Percentiles rank a stretch among this genome's conserved stretches.
These are phyloP conservation scores for Lepidium africanum DNA, from an alignment of 345 rosid species.

Conservation along the genomic window DNA sequence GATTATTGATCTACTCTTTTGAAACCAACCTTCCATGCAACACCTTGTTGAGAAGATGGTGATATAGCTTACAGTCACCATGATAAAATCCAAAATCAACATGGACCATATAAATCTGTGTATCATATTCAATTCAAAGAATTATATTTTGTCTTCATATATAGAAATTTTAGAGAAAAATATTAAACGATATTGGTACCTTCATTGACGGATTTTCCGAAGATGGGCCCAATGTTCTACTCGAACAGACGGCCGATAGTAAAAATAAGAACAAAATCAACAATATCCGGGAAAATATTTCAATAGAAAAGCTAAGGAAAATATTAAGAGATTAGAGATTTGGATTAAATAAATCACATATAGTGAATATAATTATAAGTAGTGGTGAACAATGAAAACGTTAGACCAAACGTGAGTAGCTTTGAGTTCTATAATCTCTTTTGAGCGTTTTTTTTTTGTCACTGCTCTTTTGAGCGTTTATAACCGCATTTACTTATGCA, in stretches of 20 bases:
- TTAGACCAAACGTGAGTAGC: background rate
- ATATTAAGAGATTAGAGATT: background rate
- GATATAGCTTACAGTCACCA: slow-evolving; percentile 8
- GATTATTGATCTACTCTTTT: background rate
- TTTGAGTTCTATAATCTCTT: background rate
- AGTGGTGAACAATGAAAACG: background rate
- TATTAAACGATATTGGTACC: background rate
- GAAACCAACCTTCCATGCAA: background rate
- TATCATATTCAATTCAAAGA: background rate
- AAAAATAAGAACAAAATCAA: background rate
- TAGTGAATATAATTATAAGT: background rate
- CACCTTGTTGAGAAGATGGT: slow-evolving; percentile 2
- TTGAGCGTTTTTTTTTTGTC: slow-evolving; percentile 1
- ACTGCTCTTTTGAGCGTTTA: slow-evolving; percentile 1
- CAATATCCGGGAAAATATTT: background rate
- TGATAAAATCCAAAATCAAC: slow-evolving; percentile 4
- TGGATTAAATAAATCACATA: background rate
- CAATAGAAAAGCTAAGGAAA: background rate
- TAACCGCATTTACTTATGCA: background rate
- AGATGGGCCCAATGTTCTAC: background rate
- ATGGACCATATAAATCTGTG: slow-evolving; percentile 1
- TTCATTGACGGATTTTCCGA: background rate
- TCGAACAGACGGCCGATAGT: background rate
- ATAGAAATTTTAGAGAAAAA: background rate
- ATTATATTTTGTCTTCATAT: background rate